Conservation (phyloP, 306 rosid species). For the Biancaea sappan region DNA sequence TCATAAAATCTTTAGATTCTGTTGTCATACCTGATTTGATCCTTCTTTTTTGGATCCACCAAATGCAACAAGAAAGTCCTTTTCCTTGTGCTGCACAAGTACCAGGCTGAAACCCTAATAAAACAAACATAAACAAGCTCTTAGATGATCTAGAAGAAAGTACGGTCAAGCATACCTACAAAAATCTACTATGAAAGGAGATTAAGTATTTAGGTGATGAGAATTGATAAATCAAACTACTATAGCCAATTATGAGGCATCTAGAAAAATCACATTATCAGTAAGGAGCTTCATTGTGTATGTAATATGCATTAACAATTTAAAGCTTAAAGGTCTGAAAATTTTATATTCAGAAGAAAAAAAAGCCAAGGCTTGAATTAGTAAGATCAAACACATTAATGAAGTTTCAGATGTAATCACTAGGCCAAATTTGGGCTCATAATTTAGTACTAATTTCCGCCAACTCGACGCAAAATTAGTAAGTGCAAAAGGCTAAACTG, state of each 20-base stretch:
- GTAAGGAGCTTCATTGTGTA: not conserved
- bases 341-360: not conserved
- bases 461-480: not conserved
- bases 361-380: not conserved
- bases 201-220: no score
- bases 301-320: not conserved
- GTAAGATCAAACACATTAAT: conserved; percentile 2
- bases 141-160: not conserved
- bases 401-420: conserved; percentile 5
- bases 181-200: not conserved
- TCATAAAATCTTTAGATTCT: not conserved
- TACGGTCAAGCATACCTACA: conserved; percentile 13
- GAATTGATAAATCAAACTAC: conserved; percentile 5
- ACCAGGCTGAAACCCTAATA: conserved; percentile 90
- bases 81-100: conserved; percentile 79
- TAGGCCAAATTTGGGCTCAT: not conserved
- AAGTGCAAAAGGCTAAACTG: not conserved
- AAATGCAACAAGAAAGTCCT: conserved; percentile 92
- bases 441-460: not conserved
- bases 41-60: conserved; percentile 94
- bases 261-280: no score
- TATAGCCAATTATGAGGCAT: not conserved
- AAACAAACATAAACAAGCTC: conserved; percentile 25
- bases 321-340: not conserved
- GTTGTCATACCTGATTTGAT: conserved; percentile 79